phyloP scores from a whole-genome alignment of 306 rosid genomes.

The Trifolium subterraneum region DNA sequence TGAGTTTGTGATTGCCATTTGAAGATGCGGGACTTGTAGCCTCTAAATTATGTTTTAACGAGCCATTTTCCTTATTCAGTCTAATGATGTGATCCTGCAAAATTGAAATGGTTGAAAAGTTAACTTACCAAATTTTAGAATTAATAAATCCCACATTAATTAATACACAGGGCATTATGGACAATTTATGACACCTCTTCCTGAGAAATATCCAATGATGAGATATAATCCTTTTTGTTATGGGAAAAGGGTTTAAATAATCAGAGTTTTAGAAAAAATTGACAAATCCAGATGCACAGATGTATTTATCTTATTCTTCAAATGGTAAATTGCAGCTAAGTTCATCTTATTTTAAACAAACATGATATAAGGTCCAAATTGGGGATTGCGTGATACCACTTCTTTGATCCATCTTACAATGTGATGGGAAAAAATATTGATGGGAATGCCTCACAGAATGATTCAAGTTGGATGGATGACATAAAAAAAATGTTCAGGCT shows the following conservation, averaged over 20 bases:
- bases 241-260: neutral
- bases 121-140: slow-evolving; percentile 34
- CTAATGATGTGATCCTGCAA: slow-evolving; percentile 74
- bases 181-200: slow-evolving; percentile 1
- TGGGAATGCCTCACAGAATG: slow-evolving; percentile 3
- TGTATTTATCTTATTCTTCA: slow-evolving; percentile 21
- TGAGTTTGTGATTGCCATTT: slow-evolving; percentile 54
- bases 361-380: slow-evolving; percentile 18
- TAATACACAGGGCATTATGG: slow-evolving; percentile 11
- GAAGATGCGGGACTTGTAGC: slow-evolving; percentile 54
- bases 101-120: slow-evolving; percentile 39
- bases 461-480: slow-evolving; percentile 19
- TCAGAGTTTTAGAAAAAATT: slow-evolving; percentile 16
- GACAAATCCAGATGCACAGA: neutral
- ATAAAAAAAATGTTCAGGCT: neutral
- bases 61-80: slow-evolving; percentile 83
- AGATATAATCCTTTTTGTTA: slow-evolving; percentile 22
- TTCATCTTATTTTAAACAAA: slow-evolving; percentile 34
- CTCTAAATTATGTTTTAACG: slow-evolving; percentile 76
- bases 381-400: neutral
- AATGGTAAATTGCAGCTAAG: slow-evolving; percentile 24
- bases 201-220: slow-evolving; percentile 17
- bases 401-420: neutral
- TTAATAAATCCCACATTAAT: slow-evolving; percentile 1
- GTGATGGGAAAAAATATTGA: slow-evolving; percentile 22